Evolutionary conservation across 768 basidiomycete species (phyloP).

Genomic region (Mycena haematopus): DNA sequence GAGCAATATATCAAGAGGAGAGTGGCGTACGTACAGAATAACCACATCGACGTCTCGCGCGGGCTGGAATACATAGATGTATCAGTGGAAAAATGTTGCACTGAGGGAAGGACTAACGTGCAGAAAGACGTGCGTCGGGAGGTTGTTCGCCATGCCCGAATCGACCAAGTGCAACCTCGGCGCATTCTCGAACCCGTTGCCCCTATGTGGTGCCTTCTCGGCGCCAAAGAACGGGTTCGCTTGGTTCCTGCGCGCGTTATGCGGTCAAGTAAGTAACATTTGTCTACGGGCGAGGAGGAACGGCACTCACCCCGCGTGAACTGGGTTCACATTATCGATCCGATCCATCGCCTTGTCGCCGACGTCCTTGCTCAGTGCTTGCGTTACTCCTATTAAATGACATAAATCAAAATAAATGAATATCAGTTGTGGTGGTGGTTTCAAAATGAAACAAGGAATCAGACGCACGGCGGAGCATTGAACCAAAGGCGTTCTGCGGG

Average conservation of each 20-base stretch:
- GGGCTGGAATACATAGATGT: not conserved
- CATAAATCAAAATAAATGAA: too few relatives aligned
- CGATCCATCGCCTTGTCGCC: constrained; percentile 9
- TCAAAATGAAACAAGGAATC: too few relatives aligned
- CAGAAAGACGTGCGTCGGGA: constrained; percentile 14
- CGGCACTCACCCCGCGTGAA: constrained; percentile 13
- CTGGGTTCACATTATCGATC: constrained; percentile 16
- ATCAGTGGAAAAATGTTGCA: too few relatives aligned
- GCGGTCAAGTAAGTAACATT: not conserved
- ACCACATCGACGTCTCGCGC: constrained; percentile 10
- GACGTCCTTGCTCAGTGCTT: constrained; percentile 4
- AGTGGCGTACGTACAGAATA: not conserved
- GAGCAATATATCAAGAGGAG: too few relatives aligned
- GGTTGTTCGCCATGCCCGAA: constrained; percentile 15
- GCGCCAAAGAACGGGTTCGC: constrained; percentile 16
- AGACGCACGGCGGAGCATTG: constrained; percentile 1
- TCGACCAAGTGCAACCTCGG: constrained; percentile 15
- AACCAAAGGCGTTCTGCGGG: constrained; percentile 7
- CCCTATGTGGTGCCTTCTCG: constrained; percentile 9
- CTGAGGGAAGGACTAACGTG: not conserved
- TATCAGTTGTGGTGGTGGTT: too few relatives aligned
- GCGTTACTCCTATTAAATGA: not conserved
- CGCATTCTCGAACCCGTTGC: constrained; percentile 17
- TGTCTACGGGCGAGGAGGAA: not conserved
- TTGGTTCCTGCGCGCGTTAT: constrained; percentile 11